A percentile compares a stretch with the other conserved stretches of the same genome.
Conservation (phyloP, 371 early-diverging fungal genomes). For the Mucor irregularis region DNA sequence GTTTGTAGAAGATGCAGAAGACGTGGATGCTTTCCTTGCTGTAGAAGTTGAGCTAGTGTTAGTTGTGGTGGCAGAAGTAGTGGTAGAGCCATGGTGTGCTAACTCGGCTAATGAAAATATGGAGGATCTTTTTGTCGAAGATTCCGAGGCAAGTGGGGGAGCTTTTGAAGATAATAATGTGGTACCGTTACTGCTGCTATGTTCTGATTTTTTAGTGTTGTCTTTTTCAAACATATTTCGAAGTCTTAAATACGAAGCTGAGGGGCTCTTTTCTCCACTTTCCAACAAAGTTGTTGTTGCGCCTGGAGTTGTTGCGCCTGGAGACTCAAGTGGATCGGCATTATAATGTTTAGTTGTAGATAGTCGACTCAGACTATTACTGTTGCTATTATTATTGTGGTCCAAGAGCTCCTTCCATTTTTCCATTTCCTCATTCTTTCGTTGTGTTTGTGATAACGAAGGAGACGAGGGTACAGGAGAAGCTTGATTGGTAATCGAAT, state of each 20-base stretch:
- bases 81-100: not conserved
- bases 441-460: not conserved
- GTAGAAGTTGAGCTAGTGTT: too few relatives aligned
- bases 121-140: not conserved
- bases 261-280: slow-evolving; percentile 15
- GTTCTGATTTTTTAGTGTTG: not conserved
- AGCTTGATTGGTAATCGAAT: not conserved
- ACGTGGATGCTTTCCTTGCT: too few relatives aligned
- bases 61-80: not conserved
- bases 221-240: slow-evolving; percentile 24
- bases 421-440: slow-evolving; percentile 11
- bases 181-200: not conserved
- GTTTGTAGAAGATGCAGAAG: slow-evolving; percentile 16
- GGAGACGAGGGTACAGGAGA: not conserved
- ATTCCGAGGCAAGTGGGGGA: not conserved
- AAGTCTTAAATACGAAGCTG: slow-evolving; percentile 24
- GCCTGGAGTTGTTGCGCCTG: not conserved
- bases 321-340: not conserved
- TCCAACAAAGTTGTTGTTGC: not conserved
- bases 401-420: slow-evolving; percentile 19
- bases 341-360: not conserved
- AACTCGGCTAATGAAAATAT: slow-evolving; percentile 15
- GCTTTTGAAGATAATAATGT: slow-evolving; percentile 18
- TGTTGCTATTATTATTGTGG: not conserved
- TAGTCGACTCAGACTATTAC: not conserved